Base-by-base conservation (phyloP, 495 filamentous ascomycete species). In the Penicillium argentinense region DNA sequence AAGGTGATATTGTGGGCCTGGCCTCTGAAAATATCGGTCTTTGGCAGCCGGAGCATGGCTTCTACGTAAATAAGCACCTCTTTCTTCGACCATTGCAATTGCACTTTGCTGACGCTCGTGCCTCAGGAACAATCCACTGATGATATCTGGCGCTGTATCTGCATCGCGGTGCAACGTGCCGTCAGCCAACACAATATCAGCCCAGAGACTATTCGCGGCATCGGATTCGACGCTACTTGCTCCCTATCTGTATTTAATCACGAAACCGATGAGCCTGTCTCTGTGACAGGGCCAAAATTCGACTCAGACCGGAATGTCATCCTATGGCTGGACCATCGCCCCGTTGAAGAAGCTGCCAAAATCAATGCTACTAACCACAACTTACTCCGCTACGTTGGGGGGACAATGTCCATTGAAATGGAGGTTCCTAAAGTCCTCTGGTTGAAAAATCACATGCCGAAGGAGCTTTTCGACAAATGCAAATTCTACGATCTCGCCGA, bases 391-490 rank as follows among this genome's bases (percentile, higher is more conserved):
- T 98, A 97, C 66, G 92, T 98, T 4, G 93, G 93, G 36, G 92
- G 93, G 28, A 91, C 82, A 56, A 97, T 98, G 93, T 95, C 88
- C 57, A 87, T 95, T 53, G 93, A 98, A 73, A 98, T 98, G 93
- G 93, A 98, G 63, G 90, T 97, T 19, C 93, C 93, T 18, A 98
- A 98, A 62, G 89, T 96, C 1, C 74, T 97, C 18, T 98, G 93
- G 93, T 72, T 98, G 54, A 97, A 97, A 76, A 93, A 95, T 60
- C 77, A 97, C 67, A 97, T 98, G 93, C 88, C 93, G n/a, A 75
- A 83, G 40, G 88, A 93, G 45, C 73, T 92, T 9, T 98, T 96
- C 60, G 82, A 82, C 37, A 81, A 85, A 43, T 96, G 91, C 80
- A 96, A 95, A 61, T 98, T 98, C 62, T 98, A 92, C 61, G 93